phyloP scores from a whole-genome alignment of 768 basidiomycete species.

The Lactifluus subvellereus region DNA sequence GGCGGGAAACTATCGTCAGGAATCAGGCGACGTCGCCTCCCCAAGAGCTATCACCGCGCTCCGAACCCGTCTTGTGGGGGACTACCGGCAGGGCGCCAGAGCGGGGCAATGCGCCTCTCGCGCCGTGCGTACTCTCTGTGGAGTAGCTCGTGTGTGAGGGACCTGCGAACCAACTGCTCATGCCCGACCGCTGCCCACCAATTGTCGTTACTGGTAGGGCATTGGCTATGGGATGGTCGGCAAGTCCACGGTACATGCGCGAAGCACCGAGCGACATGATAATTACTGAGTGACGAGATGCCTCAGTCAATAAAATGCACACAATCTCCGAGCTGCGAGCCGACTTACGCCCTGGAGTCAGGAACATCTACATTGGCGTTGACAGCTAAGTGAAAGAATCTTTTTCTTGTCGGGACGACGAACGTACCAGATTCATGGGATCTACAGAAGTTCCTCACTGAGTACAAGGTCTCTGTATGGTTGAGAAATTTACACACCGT shows the following conservation, averaged over 20 bases:
- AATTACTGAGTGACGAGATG: neutral
- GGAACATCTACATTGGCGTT: conserved; percentile 1
- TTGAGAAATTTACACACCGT: neutral
- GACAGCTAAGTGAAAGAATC: neutral
- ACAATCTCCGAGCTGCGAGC: neutral
- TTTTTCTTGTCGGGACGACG: neutral
- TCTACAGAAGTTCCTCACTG: neutral
- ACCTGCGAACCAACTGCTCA: neutral
- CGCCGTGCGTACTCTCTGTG: neutral
- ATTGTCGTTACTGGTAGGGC: neutral
- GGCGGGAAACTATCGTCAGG: neutral
- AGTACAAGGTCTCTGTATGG: neutral
- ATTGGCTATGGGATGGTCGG: neutral
- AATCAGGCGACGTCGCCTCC: neutral
- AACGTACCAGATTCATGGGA: conserved; percentile 3
- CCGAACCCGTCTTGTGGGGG: neutral
- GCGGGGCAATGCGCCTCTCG: neutral
- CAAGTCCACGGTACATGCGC: neutral
- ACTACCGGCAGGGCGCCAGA: neutral
- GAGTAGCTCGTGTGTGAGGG: neutral
- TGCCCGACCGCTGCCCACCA: neutral
- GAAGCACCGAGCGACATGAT: conserved; percentile 2
- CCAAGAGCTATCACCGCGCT: neutral
- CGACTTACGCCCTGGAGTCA: neutral
- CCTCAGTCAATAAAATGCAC: neutral